These are phyloP conservation scores for Diaporthe batatas DNA, from an alignment of 2,329 filamentous ascomycete genomes.

Conservation along the genomic window DNA sequence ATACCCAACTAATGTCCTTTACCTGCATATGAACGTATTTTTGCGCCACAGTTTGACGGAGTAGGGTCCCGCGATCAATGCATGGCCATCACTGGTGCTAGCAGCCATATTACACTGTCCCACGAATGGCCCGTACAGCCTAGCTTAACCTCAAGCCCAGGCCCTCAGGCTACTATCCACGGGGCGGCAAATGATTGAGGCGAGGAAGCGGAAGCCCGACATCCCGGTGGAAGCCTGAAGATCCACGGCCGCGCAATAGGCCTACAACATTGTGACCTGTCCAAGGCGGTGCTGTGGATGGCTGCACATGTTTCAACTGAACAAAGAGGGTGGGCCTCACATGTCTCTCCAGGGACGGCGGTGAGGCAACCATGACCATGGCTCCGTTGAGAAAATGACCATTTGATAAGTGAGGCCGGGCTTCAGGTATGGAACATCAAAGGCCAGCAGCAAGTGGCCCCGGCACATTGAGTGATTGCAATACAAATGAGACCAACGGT, in stretches of 20 bases:
- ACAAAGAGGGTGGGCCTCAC: background rate
- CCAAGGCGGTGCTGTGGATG: background rate
- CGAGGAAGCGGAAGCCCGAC: background rate
- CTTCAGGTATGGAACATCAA: background rate
- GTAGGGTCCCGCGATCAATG: background rate
- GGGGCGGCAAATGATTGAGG: background rate
- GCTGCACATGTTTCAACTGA: background rate
- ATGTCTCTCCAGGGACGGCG: background rate
- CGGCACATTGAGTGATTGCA: background rate
- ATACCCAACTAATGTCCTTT: background rate
- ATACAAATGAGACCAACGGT: background rate
- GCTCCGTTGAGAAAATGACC: background rate
- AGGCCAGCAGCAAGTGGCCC: constrained; percentile 1
- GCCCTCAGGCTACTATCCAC: background rate
- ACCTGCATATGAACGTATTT: background rate
- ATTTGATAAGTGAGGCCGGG: background rate
- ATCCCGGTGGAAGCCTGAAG: background rate
- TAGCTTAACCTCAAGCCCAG: background rate
- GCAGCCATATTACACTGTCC: background rate
- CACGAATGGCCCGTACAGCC: too few relatives aligned
- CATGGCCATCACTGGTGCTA: background rate
- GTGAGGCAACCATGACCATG: background rate
- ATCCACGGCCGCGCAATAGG: constrained; percentile 1
- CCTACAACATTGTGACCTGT: background rate
- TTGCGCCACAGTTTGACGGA: background rate